These are phyloP conservation scores for Crithidia brevicula DNA, from an alignment of 208 protist genomes.

Conservation along the genomic window DNA sequence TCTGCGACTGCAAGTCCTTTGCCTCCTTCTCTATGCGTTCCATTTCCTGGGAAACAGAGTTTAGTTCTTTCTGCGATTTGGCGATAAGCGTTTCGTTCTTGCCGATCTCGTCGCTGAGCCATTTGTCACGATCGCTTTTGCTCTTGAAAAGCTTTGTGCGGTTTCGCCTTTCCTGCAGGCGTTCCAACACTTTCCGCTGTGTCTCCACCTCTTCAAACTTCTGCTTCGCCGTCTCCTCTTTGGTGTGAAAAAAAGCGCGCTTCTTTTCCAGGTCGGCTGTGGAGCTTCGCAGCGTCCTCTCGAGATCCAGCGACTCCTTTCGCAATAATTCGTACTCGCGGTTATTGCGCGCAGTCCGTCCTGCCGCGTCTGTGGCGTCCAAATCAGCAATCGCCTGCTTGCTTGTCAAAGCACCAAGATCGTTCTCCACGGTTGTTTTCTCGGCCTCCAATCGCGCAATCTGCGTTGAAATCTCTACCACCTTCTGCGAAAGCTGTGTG, in stretches of 20 bases:
- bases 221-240: conserved; percentile 40
- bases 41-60: conserved; percentile 43
- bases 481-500: conserved; percentile 31
- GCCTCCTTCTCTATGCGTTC: conserved; percentile 26
- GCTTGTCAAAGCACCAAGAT: conserved; percentile 50
- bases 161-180: conserved; percentile 89
- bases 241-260: conserved; percentile 22
- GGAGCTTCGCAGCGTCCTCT: conserved; percentile 38
- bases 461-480: conserved; percentile 43
- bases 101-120: conserved; percentile 85
- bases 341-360: conserved; percentile 41
- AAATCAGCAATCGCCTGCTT: conserved; percentile 74
- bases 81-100: conserved; percentile 60
- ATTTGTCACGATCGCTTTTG: conserved; percentile 89
- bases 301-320: conserved; percentile 64
- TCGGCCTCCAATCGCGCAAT: conserved; percentile 64
- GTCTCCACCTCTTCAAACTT: conserved; percentile 44
- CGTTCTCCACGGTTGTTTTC: conserved; percentile 57
- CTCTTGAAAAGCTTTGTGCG: conserved; percentile 91
- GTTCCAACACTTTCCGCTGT: conserved; percentile 66
- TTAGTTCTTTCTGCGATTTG: conserved; percentile 53
- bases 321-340: conserved; percentile 51
- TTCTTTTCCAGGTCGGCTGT: conserved; percentile 47
- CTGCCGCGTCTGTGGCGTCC: conserved; percentile 60
- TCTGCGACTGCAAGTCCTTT: conserved; percentile 5